These are phyloP conservation scores for Salpingoeca rosetta DNA, from an alignment of 78 protist genomes.

Conservation along the genomic window DNA sequence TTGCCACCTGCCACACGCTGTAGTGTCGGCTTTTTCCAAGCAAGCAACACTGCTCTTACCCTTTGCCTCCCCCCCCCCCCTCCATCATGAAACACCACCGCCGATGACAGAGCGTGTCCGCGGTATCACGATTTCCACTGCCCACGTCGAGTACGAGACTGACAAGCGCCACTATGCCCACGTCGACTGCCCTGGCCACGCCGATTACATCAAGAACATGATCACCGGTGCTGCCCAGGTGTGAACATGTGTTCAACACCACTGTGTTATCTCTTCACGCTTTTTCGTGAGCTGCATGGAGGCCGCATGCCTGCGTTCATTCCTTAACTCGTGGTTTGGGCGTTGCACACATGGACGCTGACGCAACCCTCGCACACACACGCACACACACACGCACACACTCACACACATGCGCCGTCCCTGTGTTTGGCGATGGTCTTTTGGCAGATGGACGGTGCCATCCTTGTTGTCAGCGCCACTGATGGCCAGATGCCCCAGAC, in stretches of 20 bases:
- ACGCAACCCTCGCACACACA: too few relatives aligned
- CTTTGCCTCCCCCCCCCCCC: too few relatives aligned
- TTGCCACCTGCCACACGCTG: too few relatives aligned
- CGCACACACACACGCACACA: too few relatives aligned
- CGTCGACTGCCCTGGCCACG: conserved; percentile 92
- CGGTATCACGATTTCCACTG: conserved; percentile 90
- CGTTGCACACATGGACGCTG: too few relatives aligned
- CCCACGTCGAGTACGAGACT: conserved; percentile 86
- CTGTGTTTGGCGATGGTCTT: background rate
- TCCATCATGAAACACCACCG: too few relatives aligned
- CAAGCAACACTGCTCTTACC: too few relatives aligned
- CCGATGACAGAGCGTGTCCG: conserved; percentile 76
- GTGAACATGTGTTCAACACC: conserved; percentile 11
- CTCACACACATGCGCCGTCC: background rate
- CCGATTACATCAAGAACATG: conserved; percentile 94
- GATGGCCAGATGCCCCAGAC: conserved; percentile 94
- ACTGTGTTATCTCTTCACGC: background rate
- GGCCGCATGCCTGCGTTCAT: too few relatives aligned
- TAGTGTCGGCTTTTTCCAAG: conserved; percentile 1
- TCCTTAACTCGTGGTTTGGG: too few relatives aligned
- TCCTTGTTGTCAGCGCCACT: conserved; percentile 77
- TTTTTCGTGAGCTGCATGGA: too few relatives aligned
- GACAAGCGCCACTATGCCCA: conserved; percentile 84
- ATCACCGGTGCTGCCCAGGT: conserved; percentile 83
- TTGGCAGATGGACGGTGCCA: conserved; percentile 88